Evolutionary conservation across 345 rosid species (phyloP).

Genomic region (Eucalyptus tenuipes): DNA sequence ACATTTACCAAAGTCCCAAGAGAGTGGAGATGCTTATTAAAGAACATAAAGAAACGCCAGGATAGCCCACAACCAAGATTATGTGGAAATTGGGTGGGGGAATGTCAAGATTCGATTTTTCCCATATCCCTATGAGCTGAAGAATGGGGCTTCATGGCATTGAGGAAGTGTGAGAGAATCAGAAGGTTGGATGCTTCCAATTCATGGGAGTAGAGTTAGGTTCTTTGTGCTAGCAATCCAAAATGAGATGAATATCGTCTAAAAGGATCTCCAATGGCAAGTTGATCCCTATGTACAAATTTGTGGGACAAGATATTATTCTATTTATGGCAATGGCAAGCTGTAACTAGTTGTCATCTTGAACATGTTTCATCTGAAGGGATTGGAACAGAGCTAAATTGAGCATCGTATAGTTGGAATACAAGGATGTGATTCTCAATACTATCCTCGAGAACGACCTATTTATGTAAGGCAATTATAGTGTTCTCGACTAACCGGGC

Average conservation of each 20-base stretch:
- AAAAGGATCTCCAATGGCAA: not conserved
- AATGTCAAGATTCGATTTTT: not conserved
- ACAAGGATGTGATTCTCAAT: not conserved
- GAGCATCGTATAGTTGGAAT: not conserved
- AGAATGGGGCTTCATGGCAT: not conserved
- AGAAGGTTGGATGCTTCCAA: not conserved
- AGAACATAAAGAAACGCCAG: not conserved
- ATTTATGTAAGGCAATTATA: not conserved
- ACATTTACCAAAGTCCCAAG: not conserved
- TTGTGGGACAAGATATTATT: not conserved
- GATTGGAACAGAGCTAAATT: not conserved
- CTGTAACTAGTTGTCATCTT: not conserved
- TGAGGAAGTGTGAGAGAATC: not conserved
- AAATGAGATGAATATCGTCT: not conserved
- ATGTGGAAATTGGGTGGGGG: not conserved
- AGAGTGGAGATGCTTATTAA: not conserved
- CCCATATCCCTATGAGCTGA: not conserved
- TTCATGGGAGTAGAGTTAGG: not conserved
- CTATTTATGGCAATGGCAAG: not conserved
- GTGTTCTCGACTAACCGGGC: not conserved
- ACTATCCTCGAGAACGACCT: not conserved
- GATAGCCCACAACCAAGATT: not conserved
- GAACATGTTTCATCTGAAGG: not conserved
- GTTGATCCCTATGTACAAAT: not conserved
- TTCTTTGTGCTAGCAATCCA: not conserved